Base-by-base conservation (phyloP, 2,329 filamentous ascomycete species). In the Epichloe hybrida region DNA sequence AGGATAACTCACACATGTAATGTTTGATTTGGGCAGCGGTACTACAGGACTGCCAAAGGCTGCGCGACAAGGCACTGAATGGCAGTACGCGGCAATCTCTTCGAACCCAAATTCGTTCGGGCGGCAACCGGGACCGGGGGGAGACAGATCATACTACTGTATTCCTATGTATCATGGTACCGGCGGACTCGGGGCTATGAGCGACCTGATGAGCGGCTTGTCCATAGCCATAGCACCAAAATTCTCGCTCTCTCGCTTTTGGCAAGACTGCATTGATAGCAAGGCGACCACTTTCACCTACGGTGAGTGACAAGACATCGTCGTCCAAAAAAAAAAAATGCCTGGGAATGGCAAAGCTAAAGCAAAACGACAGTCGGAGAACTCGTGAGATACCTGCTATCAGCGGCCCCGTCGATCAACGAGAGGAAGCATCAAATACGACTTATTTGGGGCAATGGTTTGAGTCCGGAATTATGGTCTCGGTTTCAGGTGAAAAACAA, bases 1-100 rank as follows among this genome's bases (percentile, higher is more conserved):
- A 31, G 8, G 38, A 11, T 4, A 35, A 20, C 21, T 48, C 15
- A 48, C 15, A 34, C 21, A 8, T 13, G 7, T 21, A 38, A 27
- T 8, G 9, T 5, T 15, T 31, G 20, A 7, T 20, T 35, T 12
- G n/a, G 13, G 27, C 27, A 51, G 52, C 17, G 52, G 52, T 11
- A 53, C 52, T 3, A 53, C 52, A 9, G 49, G 49, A 9, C 35
- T 53, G 8, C 52, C 52, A n/a, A 53, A 53, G 34, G 49, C 52
- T 23, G 31, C 23, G 13, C 31, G n/a, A 8, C 12, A 40, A n/a
- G 20, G 15, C n/a, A 8, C 48, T 2, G 7, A 2, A 11, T 31
- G 35, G 13, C 31, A 20, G 7, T 52, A 47, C 11, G 15, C 3
- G n/a, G 5, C 13, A 11, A n/a, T 20, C 5, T 50, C 43, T 41